Evolutionary conservation across 2,329 filamentous ascomycete species (phyloP).

Genomic region (Aspergillus melleus): DNA sequence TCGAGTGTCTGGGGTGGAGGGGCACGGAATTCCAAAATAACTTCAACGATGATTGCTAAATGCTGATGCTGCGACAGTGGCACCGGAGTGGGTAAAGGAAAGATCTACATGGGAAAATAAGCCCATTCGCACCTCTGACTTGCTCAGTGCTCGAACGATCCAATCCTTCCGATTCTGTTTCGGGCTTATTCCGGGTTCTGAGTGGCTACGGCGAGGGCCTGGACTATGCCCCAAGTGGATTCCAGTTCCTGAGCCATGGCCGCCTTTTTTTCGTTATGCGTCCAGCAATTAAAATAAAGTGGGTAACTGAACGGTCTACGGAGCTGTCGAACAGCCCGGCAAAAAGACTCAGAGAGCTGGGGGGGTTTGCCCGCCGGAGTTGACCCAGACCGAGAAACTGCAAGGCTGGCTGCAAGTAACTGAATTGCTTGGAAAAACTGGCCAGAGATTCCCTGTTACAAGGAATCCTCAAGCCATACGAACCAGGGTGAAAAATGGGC

Average conservation of each 20-base stretch:
- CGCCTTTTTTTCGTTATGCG: slow-evolving; percentile 3
- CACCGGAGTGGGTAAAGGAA: not conserved
- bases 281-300: not conserved
- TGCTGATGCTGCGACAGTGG: not conserved
- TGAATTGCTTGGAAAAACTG: not conserved
- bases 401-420: not conserved
- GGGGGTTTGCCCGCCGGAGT: not conserved
- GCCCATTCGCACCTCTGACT: not conserved
- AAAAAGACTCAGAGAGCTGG: not conserved
- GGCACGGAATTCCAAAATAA: not conserved
- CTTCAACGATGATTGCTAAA: not conserved
- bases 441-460: not conserved
- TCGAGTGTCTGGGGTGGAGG: not conserved
- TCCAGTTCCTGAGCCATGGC: slow-evolving; percentile 14
- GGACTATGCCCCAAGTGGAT: slow-evolving; percentile 10
- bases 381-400: not conserved
- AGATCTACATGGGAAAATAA: not conserved
- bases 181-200: not conserved
- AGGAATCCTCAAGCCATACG: not conserved
- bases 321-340: not conserved
- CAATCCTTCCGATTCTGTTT: not conserved
- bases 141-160: not conserved
- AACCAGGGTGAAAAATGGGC: not conserved
- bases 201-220: not conserved
- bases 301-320: not conserved